Conservation (phyloP, 73 alveolate species). For the Halteria grandinella region DNA sequence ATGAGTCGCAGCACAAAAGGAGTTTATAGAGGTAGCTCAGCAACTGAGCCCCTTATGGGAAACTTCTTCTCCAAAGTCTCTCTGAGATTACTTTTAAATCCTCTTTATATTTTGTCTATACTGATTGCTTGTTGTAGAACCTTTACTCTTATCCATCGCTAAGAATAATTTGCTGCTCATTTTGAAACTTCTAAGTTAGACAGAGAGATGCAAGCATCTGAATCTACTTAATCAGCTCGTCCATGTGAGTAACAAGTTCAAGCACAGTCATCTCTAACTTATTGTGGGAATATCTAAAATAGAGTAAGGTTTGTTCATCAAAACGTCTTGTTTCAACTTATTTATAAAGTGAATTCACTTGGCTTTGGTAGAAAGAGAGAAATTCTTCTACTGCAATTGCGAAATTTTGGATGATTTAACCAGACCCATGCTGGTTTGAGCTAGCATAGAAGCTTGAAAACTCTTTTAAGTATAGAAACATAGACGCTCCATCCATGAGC, state of each 20-base stretch:
- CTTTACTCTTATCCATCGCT: background rate
- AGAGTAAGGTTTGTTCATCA: no score
- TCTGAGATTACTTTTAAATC: background rate
- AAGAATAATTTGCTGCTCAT: background rate
- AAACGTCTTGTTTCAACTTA: no score
- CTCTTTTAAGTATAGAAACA: no score
- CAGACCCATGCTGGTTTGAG: no score
- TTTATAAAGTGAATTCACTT: no score
- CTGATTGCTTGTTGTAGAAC: background rate
- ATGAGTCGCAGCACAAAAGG: slow-evolving; percentile 36
- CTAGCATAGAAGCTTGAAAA: no score
- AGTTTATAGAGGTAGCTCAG: slow-evolving; percentile 51
- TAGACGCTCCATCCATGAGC: no score
- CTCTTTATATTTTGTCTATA: slow-evolving; percentile 9
- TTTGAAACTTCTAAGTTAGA: slow-evolving; percentile 11
- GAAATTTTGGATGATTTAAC: no score
- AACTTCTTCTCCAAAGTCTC: slow-evolving; percentile 35
- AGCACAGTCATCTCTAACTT: slow-evolving; percentile 7
- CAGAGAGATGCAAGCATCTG: slow-evolving; percentile 15
- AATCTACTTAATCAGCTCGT: slow-evolving; percentile 2
- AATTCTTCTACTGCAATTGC: no score
- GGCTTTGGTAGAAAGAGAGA: no score
- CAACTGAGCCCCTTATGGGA: slow-evolving; percentile 64
- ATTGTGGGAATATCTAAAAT: no score
- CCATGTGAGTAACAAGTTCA: slow-evolving; percentile 7